Evolutionary conservation across 768 basidiomycete species (phyloP).

Genomic region (Podaxis sp.): DNA sequence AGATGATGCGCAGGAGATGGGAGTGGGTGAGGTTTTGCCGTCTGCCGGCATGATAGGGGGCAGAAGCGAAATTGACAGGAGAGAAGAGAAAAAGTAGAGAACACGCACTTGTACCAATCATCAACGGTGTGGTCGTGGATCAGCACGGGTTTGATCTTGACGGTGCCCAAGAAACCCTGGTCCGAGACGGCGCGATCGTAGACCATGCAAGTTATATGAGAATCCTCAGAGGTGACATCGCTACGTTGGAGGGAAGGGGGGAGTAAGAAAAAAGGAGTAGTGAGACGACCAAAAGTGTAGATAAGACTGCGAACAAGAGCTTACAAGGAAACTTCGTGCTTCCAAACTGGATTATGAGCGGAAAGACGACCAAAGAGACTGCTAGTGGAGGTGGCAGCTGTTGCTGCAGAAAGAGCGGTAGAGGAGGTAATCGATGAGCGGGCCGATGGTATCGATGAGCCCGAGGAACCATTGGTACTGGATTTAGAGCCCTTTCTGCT

Average conservation of each 20-base stretch:
- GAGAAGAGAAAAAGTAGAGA: conserved; percentile 15
- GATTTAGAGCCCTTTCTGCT: conserved; percentile 39
- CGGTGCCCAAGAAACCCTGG: conserved; percentile 86
- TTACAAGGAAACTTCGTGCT: conserved; percentile 98
- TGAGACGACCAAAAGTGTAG: conserved; percentile 6
- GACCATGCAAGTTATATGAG: conserved; percentile 81
- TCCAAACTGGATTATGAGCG: conserved; percentile 95
- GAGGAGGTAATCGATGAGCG: conserved; percentile 30
- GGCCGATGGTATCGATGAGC: conserved; percentile 36
- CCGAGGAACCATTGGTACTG: conserved; percentile 43
- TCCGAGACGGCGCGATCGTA: conserved; percentile 86
- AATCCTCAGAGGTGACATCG: conserved; percentile 90
- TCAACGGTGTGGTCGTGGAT: conserved; percentile 95
- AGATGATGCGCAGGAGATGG: neutral
- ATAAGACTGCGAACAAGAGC: conserved; percentile 28
- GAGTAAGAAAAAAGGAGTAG: neutral
- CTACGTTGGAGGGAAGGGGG: conserved; percentile 38
- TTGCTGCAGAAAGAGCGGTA: conserved; percentile 16
- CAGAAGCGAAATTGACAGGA: conserved; percentile 3
- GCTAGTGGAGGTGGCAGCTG: conserved; percentile 27
- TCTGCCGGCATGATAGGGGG: conserved; percentile 13
- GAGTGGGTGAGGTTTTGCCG: neutral
- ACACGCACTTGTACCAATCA: conserved; percentile 92
- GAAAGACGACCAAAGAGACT: conserved; percentile 66
- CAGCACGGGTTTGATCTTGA: conserved; percentile 89